Conservation (phyloP, 441 rosid genomes). For the Breynia disticha region DNA sequence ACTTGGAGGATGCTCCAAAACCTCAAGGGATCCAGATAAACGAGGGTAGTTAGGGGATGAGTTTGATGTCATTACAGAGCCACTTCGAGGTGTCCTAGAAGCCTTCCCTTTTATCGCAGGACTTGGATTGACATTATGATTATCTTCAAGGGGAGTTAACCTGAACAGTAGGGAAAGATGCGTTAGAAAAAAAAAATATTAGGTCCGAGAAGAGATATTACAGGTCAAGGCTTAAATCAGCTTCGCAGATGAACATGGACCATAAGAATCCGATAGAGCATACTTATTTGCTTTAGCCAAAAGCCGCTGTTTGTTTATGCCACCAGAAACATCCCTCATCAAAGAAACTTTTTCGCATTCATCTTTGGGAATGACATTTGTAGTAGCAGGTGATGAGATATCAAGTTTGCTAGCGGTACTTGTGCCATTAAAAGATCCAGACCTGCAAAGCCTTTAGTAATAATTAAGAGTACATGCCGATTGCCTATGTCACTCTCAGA, state of each 20-base stretch:
- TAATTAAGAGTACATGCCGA: neutral
- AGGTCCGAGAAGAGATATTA: conserved; percentile 8
- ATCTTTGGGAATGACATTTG: conserved; percentile 27
- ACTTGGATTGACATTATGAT: conserved; percentile 25
- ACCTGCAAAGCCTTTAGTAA: conserved; percentile 21
- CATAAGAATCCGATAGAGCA: conserved; percentile 4
- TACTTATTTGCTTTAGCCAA: conserved; percentile 39
- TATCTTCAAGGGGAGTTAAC: conserved; percentile 32
- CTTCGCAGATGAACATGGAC: neutral
- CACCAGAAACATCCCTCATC: conserved; percentile 30
- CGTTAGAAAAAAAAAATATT: conserved; percentile 1
- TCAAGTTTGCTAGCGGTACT: conserved; percentile 28
- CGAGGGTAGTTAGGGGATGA: conserved; percentile 34
- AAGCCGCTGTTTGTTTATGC: conserved; percentile 34
- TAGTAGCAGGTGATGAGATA: conserved; percentile 20
- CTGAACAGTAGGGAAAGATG: conserved; percentile 20
- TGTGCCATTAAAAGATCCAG: conserved; percentile 31
- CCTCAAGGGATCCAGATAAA: conserved; percentile 27
- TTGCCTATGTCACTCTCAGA: neutral
- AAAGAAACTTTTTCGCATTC: conserved; percentile 34
- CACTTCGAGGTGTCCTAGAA: conserved; percentile 41
- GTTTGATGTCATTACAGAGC: conserved; percentile 28
- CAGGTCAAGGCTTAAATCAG: neutral
- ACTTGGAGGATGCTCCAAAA: conserved; percentile 34
- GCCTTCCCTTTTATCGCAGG: conserved; percentile 39